Evolutionary conservation across 2,329 filamentous ascomycete genomes (phyloP).

Genomic region (Curvularia sp.): DNA sequence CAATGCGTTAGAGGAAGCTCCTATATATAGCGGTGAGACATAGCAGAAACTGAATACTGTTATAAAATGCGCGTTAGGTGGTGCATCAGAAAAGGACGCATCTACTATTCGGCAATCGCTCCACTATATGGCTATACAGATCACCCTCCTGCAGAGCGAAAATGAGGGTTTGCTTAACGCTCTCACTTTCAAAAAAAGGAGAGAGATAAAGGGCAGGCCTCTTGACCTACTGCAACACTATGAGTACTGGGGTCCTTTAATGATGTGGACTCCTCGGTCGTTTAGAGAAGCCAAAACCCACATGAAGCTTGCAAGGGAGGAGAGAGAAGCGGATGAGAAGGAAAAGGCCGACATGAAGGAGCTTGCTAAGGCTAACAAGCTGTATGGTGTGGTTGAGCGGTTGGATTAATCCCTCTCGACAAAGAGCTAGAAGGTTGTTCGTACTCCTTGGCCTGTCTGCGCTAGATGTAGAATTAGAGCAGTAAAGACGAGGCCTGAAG

Average conservation of each 20-base stretch:
- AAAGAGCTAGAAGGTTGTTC: neutral
- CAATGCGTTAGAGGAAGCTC: too few relatives aligned
- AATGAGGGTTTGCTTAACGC: neutral
- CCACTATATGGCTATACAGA: neutral
- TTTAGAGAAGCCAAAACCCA: neutral
- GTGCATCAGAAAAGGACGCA: neutral
- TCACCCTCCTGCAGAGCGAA: neutral
- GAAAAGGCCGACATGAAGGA: neutral
- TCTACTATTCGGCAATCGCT: neutral
- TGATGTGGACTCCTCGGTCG: neutral
- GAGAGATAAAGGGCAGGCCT: neutral
- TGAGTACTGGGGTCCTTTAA: neutral
- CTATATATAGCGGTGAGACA: neutral
- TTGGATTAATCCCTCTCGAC: neutral
- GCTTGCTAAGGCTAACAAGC: neutral
- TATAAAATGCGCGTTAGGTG: neutral
- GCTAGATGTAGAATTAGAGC: neutral
- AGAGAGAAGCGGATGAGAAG: neutral
- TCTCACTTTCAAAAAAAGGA: neutral
- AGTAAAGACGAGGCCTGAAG: neutral
- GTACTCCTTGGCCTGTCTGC: neutral
- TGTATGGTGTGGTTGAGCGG: neutral
- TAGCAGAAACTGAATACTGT: neutral
- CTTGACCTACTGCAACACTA: neutral
- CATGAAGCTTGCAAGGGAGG: neutral